A percentile compares a stretch with the other conserved stretches of the same genome.
Evolutionary conservation across 306 rosid species (phyloP).

Genomic region (Quercus robur): DNA sequence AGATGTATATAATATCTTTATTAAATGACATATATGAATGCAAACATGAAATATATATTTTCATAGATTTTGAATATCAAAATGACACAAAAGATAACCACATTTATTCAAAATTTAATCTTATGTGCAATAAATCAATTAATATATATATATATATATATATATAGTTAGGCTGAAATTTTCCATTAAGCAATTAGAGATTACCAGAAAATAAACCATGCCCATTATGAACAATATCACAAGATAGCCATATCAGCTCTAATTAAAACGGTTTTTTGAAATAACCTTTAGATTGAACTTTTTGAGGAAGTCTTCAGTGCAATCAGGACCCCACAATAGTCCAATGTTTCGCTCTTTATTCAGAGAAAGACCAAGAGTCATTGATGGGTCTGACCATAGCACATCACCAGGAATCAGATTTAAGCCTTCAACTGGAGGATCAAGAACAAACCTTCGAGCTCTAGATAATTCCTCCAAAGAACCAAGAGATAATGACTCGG

Average conservation of each 20-base stretch:
- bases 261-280: neutral
- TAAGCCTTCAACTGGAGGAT: slow-evolving; percentile 62
- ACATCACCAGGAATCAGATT: slow-evolving; percentile 63
- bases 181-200: neutral
- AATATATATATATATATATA: neutral
- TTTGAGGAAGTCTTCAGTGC: slow-evolving; percentile 72
- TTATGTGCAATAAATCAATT: neutral
- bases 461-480: slow-evolving; percentile 66
- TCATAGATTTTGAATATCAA: neutral
- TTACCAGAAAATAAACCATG: neutral
- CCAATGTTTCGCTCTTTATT: slow-evolving; percentile 7
- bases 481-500: slow-evolving; percentile 30
- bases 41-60: neutral
- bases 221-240: neutral
- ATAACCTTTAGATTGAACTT: slow-evolving; percentile 73
- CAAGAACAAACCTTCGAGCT: slow-evolving; percentile 52
- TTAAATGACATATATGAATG: neutral
- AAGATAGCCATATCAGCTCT: neutral
- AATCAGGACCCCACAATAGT: slow-evolving; percentile 90
- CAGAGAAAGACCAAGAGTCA: too few species aligned
- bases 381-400: slow-evolving; percentile 83
- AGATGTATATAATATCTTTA: too few species aligned
- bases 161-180: too few species aligned
- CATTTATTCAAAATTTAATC: neutral
- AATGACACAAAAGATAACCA: neutral